Base-by-base conservation (phyloP, 371 early-diverging fungal species). In the Polyrhizophydium stewartii region DNA sequence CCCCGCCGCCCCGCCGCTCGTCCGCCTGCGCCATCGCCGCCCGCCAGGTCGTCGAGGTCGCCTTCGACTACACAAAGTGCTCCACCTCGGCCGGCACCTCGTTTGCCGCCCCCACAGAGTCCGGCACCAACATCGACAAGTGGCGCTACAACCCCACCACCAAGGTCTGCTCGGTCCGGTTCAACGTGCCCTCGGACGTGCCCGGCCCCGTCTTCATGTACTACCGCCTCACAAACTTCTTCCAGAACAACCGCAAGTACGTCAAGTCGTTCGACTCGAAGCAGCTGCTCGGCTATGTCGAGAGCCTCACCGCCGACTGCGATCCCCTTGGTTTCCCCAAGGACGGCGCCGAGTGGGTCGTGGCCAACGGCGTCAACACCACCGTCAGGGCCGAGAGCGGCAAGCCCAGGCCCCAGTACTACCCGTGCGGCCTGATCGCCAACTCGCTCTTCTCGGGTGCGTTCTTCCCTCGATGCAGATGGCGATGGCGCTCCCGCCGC, bases 391-490 rank as follows among this genome's bases (percentile, higher is more conserved):
- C 24, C 27, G n/a, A 16, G 16, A 10, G 25, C 3, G 16, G 16
- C 25, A 22, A 47, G 41, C 24, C 43, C 30, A 37, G 25, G 27
- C 71, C 75, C 27, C 61, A 72, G 41, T 85, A 91, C 59, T 99
- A 96, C 76, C 99, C 99, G n/a, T 98, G 98, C 68, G 99, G 99
- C 0, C 73, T 97, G 41, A 92, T 99, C 67, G 96, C 98, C n/a
- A 96, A 98, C 71, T 96, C 96, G 10, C 78, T 91, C 67, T 98
- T 97, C 70, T 90, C 93, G 62, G 97, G 91, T 86, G 74, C 59
- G 60, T 25, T 1, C 35, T 53, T 12, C 21, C 16, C 62, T 10
- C 46, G 19, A 85, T 76, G 84, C 85, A 9, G 79, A 83, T 37
- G 46, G 62, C 17, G 61, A 68, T 50, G 74, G 81, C 1, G 73